These are phyloP conservation scores for Kalanchoe fedtschenkoi DNA, from an alignment of 164 flowering plant species.

Conservation along the genomic window DNA sequence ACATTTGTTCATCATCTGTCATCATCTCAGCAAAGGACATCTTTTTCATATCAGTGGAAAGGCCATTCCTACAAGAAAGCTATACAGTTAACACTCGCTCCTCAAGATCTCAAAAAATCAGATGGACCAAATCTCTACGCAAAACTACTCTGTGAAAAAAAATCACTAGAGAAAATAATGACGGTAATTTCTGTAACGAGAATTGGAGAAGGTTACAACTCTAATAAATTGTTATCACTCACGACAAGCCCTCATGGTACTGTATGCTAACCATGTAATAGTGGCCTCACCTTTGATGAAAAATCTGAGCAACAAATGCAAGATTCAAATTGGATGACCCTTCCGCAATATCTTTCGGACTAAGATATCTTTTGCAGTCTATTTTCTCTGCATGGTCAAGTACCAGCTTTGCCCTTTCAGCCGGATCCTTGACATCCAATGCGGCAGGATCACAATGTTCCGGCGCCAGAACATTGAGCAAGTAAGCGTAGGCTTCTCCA, in stretches of 20 bases:
- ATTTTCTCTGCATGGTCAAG: conserved; percentile 7
- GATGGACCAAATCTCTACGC: not conserved
- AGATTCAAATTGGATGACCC: conserved; percentile 8
- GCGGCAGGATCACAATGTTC: conserved; percentile 3
- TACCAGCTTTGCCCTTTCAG: conserved; percentile 2
- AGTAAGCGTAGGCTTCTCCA: conserved; percentile 6
- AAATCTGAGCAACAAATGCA: conserved; percentile 7
- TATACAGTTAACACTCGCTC: not conserved
- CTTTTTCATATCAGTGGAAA: conserved; percentile 6
- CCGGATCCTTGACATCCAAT: conserved; percentile 6
- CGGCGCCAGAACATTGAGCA: conserved; percentile 8
- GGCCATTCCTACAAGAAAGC: conserved; percentile 7
- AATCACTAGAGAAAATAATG: not conserved
- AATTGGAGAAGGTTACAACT: not conserved
- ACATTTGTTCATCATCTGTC: conserved; percentile 4
- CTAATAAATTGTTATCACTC: not conserved
- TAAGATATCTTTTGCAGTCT: conserved; percentile 6
- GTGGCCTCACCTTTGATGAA: not conserved
- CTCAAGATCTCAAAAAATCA: not conserved
- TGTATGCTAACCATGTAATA: not conserved
- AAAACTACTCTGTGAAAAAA: not conserved
- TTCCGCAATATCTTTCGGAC: conserved; percentile 6
- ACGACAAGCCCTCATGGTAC: not conserved
- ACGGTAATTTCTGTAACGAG: not conserved
- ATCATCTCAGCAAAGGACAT: conserved; percentile 9